These are phyloP conservation scores for Globisporangium canariense DNA, from an alignment of 352 stramenopile species.

Conservation along the genomic window DNA sequence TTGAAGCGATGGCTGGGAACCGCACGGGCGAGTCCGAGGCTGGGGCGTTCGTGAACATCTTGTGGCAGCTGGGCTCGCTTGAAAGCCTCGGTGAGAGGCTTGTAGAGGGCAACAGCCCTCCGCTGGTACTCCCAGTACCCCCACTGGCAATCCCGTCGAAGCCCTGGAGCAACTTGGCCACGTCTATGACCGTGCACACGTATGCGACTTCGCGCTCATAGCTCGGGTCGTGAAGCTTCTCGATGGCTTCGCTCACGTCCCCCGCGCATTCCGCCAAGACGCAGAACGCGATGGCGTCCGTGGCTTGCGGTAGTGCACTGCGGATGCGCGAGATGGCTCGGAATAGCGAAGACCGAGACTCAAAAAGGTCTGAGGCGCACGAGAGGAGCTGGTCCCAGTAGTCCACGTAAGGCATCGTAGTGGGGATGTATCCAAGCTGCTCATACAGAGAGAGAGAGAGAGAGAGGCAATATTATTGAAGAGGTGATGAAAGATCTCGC, in stretches of 20 bases:
- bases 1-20: conserved; percentile 32
- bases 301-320: conserved; percentile 34
- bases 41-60: conserved; percentile 4
- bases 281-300: conserved; percentile 50
- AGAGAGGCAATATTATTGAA: conserved; percentile 1
- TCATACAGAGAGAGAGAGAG: conserved; percentile 3
- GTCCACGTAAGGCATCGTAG: conserved; percentile 41
- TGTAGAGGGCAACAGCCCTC: background rate
- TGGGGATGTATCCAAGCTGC: conserved; percentile 55
- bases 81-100: background rate
- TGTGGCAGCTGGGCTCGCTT: conserved; percentile 4
- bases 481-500: background rate
- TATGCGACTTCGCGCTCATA: conserved; percentile 64
- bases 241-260: conserved; percentile 41
- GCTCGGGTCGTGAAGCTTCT: conserved; percentile 46
- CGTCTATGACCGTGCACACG: conserved; percentile 47
- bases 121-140: background rate
- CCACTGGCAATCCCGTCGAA: conserved; percentile 14
- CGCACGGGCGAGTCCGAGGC: conserved; percentile 14
- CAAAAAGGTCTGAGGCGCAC: conserved; percentile 45
- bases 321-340: conserved; percentile 43
- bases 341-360: conserved; percentile 36
- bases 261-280: conserved; percentile 53
- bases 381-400: conserved; percentile 57
- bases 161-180: conserved; percentile 27